Conservation (phyloP, 2,329 filamentous ascomycete species). For the Phaeosphaeria sp. region DNA sequence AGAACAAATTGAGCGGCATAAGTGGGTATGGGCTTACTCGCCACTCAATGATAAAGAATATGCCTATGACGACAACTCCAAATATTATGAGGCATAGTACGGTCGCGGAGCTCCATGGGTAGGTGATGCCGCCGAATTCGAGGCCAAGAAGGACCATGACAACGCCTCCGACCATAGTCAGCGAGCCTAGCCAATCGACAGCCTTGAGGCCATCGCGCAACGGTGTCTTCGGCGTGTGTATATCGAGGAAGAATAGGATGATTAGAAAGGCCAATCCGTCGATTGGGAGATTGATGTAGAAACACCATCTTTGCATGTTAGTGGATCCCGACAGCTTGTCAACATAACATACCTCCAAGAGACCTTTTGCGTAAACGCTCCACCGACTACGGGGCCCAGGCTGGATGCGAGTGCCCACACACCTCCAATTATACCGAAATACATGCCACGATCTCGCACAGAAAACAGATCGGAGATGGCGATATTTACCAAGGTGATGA, state of each 20-base stretch:
- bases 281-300: constrained; percentile 69
- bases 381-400: constrained; percentile 72
- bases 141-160: constrained; percentile 87
- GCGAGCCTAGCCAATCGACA: constrained; percentile 70
- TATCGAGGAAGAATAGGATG: constrained; percentile 65
- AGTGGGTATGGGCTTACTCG: constrained; percentile 77
- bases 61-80: constrained; percentile 65
- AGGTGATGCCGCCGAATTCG: constrained; percentile 78
- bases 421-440: constrained; percentile 69
- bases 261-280: constrained; percentile 66
- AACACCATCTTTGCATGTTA: constrained; percentile 46
- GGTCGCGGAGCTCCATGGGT: constrained; percentile 76
- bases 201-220: constrained; percentile 67
- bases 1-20: constrained; percentile 77
- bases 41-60: constrained; percentile 78
- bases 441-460: constrained; percentile 64
- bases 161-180: constrained; percentile 75
- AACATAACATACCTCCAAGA: constrained; percentile 62
- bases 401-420: constrained; percentile 71
- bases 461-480: constrained; percentile 68
- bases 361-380: constrained; percentile 67
- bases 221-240: constrained; percentile 71
- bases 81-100: constrained; percentile 82
- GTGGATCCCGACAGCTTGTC: background rate
- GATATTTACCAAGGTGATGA: constrained; percentile 70